A percentile compares a stretch with the other conserved stretches of the same genome.
These are phyloP conservation scores for Mortierella polycephala DNA, from an alignment of 371 early-diverging fungal genomes.

Conservation along the genomic window DNA sequence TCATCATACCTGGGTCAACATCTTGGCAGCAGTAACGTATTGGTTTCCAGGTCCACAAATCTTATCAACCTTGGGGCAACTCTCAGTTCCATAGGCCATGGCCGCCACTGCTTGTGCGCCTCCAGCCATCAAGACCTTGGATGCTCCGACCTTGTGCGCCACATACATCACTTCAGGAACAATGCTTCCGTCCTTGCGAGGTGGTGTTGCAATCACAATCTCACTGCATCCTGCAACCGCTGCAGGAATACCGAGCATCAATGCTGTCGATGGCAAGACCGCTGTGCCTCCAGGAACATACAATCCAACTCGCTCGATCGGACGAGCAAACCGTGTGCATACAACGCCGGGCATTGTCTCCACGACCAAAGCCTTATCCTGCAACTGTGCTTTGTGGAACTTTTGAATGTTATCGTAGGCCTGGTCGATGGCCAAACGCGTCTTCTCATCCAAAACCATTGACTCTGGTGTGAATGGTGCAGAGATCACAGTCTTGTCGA, in stretches of 20 bases:
- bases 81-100: slow-evolving; percentile 96
- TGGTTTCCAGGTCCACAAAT: slow-evolving; percentile 99
- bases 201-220: slow-evolving; percentile 97
- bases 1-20: slow-evolving; percentile 80
- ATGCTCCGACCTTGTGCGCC: slow-evolving; percentile 96
- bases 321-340: slow-evolving; percentile 91
- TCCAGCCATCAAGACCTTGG: slow-evolving; percentile 91
- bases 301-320: slow-evolving; percentile 96
- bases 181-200: slow-evolving; percentile 89
- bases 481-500: slow-evolving; percentile 74
- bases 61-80: slow-evolving; percentile 97
- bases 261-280: slow-evolving; percentile 92
- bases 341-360: slow-evolving; percentile 98
- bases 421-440: slow-evolving; percentile 89
- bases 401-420: slow-evolving; percentile 92
- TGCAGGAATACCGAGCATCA: slow-evolving; percentile 98
- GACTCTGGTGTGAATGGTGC: slow-evolving; percentile 86
- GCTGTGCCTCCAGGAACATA: slow-evolving; percentile 99
- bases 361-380: slow-evolving; percentile 74
- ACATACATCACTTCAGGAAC: slow-evolving; percentile 97
- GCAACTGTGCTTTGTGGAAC: slow-evolving; percentile 96
- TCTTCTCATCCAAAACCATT: slow-evolving; percentile 74
- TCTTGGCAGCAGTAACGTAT: slow-evolving; percentile 98
- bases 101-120: slow-evolving; percentile 99
- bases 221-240: slow-evolving; percentile 96